Base-by-base conservation (phyloP, 129 eudicot species). In the Solidago caesia region DNA sequence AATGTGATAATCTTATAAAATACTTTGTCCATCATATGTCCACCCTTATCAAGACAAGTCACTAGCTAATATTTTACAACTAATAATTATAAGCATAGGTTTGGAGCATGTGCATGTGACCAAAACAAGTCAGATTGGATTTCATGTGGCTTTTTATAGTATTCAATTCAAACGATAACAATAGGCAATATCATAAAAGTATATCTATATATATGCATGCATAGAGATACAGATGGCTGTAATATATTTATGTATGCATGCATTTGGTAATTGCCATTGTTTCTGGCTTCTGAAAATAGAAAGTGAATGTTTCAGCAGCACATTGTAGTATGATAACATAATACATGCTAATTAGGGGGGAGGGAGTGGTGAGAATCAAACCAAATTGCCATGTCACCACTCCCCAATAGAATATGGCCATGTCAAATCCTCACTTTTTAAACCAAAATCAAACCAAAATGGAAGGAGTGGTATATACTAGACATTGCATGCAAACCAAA, bases 61-160 rank as follows among this genome's bases (percentile, higher is more conserved):
- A 82, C 71, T 58, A 53, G 63, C 71, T 82, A 74, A 72, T 78
- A 67, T 80, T 64, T 56, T 78, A 74, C 77, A 69, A 68, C 46
- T 63, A 78, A 56, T 63, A 78, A 56, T 26, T 55, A 43, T 15
- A 70, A 67, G 76, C 29, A 57, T 60, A 75, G 21, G 15, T 79
- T 81, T 70, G 77, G 74, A 70, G 65, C 87, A 86, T 86, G 85
- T 79, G 91, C 85, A 64, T 77, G 77, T 84, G 81, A 77, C 81
- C 47, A 82, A 77, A 84, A 84, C 82, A 73, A 75, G 81, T 72
- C 79, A 70, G 96, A 89, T 86, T 82, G 76, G 84, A 84, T 89
- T 82, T 89, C 96, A 86, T 82, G 91, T 89, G 91, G 80, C 66
- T 80, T 74, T 60, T 77, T 68, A 51, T 64, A 78, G 74, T 62